Evolutionary conservation across 2,329 filamentous ascomycete genomes (phyloP).

Genomic region (Cadophora sp.): DNA sequence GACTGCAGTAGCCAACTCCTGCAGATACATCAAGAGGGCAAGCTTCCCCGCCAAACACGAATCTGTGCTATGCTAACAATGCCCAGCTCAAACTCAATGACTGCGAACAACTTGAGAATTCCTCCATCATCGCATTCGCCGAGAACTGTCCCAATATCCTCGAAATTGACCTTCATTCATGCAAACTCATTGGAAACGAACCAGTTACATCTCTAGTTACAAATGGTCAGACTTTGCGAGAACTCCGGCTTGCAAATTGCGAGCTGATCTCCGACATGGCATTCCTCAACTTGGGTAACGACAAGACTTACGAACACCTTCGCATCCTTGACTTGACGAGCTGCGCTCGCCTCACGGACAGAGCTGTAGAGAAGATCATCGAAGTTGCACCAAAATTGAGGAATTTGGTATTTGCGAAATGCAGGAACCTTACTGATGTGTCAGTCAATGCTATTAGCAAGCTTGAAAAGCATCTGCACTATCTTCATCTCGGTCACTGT

Average conservation of each 20-base stretch:
- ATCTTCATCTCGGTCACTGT: slow-evolving; percentile 95
- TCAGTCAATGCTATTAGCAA: slow-evolving; percentile 87
- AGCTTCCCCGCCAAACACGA: slow-evolving; percentile 40
- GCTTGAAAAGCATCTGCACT: slow-evolving; percentile 95
- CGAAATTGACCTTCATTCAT: slow-evolving; percentile 94
- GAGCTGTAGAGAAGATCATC: slow-evolving; percentile 87
- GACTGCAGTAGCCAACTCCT: slow-evolving; percentile 79
- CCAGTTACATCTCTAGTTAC: slow-evolving; percentile 83
- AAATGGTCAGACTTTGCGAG: slow-evolving; percentile 82
- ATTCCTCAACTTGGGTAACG: slow-evolving; percentile 77
- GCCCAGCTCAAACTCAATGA: slow-evolving; percentile 89
- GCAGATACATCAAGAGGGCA: slow-evolving; percentile 86
- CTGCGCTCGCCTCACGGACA: slow-evolving; percentile 83
- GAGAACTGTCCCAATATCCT: slow-evolving; percentile 89
- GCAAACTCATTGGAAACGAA: slow-evolving; percentile 79
- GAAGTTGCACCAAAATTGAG: slow-evolving; percentile 84
- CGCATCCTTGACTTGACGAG: slow-evolving; percentile 94
- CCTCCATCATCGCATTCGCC: slow-evolving; percentile 84
- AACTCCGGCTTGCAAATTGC: slow-evolving; percentile 87
- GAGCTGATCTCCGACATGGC: slow-evolving; percentile 85
- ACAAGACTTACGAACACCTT: slow-evolving; percentile 80
- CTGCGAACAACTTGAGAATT: slow-evolving; percentile 83
- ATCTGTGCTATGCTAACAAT: slow-evolving; percentile 31
- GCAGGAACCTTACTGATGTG: slow-evolving; percentile 87
- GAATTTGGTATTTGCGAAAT: slow-evolving; percentile 94